Evolutionary conservation across 495 filamentous ascomycete genomes (phyloP), one percentile per base, ranked within the genome.

Genomic region (Neurospora sp.): DNA sequence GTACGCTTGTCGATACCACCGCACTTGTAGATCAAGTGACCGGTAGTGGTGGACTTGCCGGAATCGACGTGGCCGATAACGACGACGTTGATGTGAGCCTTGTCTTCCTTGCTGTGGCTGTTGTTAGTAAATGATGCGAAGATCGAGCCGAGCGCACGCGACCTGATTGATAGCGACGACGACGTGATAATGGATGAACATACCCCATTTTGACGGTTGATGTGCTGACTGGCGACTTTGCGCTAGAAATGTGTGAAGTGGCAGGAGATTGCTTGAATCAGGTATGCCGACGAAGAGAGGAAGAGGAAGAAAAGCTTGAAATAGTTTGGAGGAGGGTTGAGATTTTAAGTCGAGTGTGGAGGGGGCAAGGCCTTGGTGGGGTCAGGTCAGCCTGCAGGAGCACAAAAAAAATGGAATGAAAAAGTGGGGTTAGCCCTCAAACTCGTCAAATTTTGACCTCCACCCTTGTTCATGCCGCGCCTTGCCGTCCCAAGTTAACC

Each of bases 1-100:
- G 96, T 98, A 95, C 96, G 96, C 89, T 93, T 92, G 92, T 99
- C 96, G 82, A 99, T 99, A 92, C 96, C 96, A 91, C 96, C 96
- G 88, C 96, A 99, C 89, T 99, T 97, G 93, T 99, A 99, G 92
- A 98, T 99, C 88, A 98, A 89, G 86, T 98, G 96, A 85, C 91
- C 91, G 77, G 85, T 83, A 83, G 96, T 99, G 82, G 96, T 99
- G 72, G 95, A 98, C 91, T 99, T 99, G 86, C 96, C 96, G 86
- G 94, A 96, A 89, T 98, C 94, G 94, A 99, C 96, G 91, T 99
- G 94, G 88, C 94, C 94, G 88, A 97, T 96, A 87, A 97, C 94
- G 85, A 97, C 94, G 86, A 98, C 92, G 90, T 97, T 97, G 85
- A 97, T 90, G 83, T 97, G 94, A 84, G 83, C 82, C 88, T 93